Evolutionary conservation across 257 asterid genomes (phyloP), one percentile per base, ranked within the genome.

Genomic region (Primulina tabacum): DNA sequence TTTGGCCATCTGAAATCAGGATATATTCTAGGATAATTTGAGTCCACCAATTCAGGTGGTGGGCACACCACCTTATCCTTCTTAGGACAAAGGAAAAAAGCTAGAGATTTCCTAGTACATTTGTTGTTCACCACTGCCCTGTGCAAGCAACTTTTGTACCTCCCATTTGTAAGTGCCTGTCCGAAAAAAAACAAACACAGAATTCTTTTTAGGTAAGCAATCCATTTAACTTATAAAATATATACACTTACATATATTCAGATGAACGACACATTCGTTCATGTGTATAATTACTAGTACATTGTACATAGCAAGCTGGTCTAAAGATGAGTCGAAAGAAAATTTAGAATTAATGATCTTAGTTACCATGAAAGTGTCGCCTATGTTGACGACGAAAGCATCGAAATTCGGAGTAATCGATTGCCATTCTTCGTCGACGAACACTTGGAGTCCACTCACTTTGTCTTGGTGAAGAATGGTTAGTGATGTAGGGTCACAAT

Each of bases 361-460:
- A 64, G n/a, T 38, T 85, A 90, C 97, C 96, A 86, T 89, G 89
- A 92, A 89, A 5, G 97, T 92, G 82, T 92, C 97, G 26, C 97
- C 97, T 73, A 90, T 87, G 86, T 90, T 90, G 74, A 90, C 86
- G 16, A 90, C 97, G 50, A 90, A 87, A 50, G 95, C 86, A 38
- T 80, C 77, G 38, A 74, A 62, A 75, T 75, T 81, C 3, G 97
- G 97, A 29, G 62, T 55, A 14, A 92, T 78, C 64, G 86, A 79
- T 18, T 71, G 84, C 97, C 97, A 92, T 76, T 92, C 79, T 24
- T 81, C 76, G 68, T 92, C 96, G 8, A 85, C 89, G 40, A 81
- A 82, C 65, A 92, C 95, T 73, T 92, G 90, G 34, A 92, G 97
- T 16, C 97, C 96, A 7, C 90, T 89, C 14, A 92, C 87, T 1